Evolutionary conservation across 495 filamentous ascomycete species (phyloP).

Genomic region (Chaetomium fimeti): DNA sequence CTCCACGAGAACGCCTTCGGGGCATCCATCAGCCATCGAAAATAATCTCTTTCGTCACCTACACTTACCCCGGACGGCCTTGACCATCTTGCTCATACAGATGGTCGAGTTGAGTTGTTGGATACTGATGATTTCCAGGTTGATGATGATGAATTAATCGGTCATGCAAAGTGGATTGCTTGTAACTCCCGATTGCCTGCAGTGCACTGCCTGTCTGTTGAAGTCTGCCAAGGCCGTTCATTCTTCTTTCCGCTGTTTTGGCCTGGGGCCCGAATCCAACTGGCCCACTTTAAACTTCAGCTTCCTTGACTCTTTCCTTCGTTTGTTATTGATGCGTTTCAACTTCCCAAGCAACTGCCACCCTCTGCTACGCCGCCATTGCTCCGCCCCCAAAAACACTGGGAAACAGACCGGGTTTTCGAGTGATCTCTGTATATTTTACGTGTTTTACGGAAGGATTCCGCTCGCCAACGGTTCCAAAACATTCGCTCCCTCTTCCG

Average conservation of each 20-base stretch:
- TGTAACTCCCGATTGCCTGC: no score
- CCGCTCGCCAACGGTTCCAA: background rate
- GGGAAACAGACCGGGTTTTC: background rate
- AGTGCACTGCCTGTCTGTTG: no score
- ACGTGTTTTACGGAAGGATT: background rate
- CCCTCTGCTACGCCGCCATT: background rate
- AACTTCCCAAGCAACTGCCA: background rate
- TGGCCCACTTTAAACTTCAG: background rate
- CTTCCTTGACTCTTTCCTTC: background rate
- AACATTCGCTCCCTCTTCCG: no score
- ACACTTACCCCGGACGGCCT: conserved; percentile 22
- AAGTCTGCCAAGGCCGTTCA: no score
- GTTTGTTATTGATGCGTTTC: no score
- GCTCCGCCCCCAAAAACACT: background rate
- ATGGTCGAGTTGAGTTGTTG: background rate
- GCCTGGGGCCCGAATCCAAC: no score
- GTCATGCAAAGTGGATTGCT: background rate
- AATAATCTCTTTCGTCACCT: background rate
- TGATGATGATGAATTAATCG: background rate
- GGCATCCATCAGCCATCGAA: background rate
- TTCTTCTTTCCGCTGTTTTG: no score
- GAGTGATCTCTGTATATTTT: background rate
- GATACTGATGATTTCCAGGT: background rate
- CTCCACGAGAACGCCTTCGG: conserved; percentile 66
- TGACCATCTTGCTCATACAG: conserved; percentile 16